Evolutionary conservation across 225 moss, liverwort and hornwort species (phyloP).

Genomic region (Physcomitrellopsis africana): DNA sequence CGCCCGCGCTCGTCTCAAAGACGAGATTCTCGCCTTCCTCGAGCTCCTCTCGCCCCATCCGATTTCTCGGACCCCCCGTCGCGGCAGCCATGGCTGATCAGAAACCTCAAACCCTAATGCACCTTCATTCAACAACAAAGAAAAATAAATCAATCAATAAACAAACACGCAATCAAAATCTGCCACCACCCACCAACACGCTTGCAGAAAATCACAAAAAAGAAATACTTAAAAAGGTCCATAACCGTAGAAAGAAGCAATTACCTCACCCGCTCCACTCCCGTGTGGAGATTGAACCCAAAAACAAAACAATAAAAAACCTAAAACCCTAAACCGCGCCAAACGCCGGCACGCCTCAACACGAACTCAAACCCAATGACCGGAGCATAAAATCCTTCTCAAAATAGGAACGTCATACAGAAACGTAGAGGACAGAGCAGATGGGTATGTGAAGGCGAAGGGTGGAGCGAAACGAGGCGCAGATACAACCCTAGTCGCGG

Average conservation of each 20-base stretch:
- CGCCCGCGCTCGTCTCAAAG: conserved; percentile 56
- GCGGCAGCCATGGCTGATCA: conserved; percentile 44
- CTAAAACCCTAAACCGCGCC: conserved; percentile 34
- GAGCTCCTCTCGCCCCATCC: conserved; percentile 57
- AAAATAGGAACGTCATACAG: not conserved
- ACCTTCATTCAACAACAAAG: not conserved
- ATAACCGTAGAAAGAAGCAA: not conserved
- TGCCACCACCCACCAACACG: not conserved
- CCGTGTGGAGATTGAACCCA: not conserved
- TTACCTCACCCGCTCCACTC: no score
- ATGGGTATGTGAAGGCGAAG: conserved; percentile 12
- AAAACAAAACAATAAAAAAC: not conserved
- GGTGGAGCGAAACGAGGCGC: not conserved
- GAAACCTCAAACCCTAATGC: conserved; percentile 28
- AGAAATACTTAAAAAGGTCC: not conserved
- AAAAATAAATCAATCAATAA: no score
- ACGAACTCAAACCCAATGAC: not conserved
- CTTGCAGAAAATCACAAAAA: not conserved
- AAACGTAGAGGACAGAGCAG: not conserved
- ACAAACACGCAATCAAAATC: conserved; percentile 1
- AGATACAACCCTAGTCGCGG: conserved; percentile 31
- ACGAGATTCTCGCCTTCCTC: conserved; percentile 50
- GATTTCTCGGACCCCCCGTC: conserved; percentile 50
- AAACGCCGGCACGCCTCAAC: not conserved
- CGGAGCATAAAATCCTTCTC: not conserved